Base-by-base conservation (phyloP, 805 yeast species). In the Torulaspora microellipsoides region DNA sequence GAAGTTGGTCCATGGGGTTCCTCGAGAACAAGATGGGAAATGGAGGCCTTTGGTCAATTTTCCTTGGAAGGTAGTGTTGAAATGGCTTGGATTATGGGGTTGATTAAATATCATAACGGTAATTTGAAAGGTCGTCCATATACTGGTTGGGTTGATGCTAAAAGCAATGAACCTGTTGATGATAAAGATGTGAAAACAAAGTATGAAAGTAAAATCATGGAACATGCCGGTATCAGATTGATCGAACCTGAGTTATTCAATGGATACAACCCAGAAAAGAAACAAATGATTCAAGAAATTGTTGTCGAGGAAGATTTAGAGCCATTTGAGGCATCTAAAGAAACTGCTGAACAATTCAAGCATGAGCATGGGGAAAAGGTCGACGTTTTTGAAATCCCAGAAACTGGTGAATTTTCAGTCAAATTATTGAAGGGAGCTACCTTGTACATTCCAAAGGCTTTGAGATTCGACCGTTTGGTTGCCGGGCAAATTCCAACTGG, bases 1-100 rank as follows among this genome's bases (percentile, higher is more conserved):
- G 99, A 93, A 72, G 98, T 93, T 56, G 95, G 97, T 64, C 99
- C 99, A 61, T 95, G 97, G 96, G 99, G 99, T 79, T 89, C 90
- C 67, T 72, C 99, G 31, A 85, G 98, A 78, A 93, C 99, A 45
- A 81, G 99, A 77, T 93, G 99, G 99, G 98, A 93, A 71, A 93
- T 93, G 95, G 99, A 93, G 73, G 87, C 97, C 36, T 55, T 67
- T 48, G 99, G 99, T 60, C 88, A 85, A 64, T 93, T 93, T 71
- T 90, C 97, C 8, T 73, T 93, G 58, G 99, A 93, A 71, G 99
- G 99, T 62, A 85, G 96, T 63, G 84, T 93, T 64, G 99, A 93
- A 73, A 90, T 93, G 95, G 98, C 99, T 38, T 93, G 98, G 97
- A 90, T 93, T 58, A 93, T 93, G 98, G 97, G 97, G 55, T 78